phyloP scores from a whole-genome alignment of 345 rosid genomes.

The Cardamine chenopodiifolia region DNA sequence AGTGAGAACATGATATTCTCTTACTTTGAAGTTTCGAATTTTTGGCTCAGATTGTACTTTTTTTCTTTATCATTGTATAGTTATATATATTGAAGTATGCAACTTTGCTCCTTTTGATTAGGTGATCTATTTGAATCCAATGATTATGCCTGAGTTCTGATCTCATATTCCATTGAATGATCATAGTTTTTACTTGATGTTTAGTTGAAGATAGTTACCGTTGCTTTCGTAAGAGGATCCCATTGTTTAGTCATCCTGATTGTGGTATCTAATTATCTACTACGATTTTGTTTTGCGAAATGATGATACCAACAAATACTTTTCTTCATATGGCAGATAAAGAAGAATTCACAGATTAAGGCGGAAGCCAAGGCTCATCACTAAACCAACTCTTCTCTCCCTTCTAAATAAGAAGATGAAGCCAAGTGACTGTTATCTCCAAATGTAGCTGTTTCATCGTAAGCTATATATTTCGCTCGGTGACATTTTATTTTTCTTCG shows the following conservation, averaged over 20 bases:
- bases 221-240: background rate
- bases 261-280: background rate
- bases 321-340: slow-evolving; percentile 30
- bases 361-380: slow-evolving; percentile 46
- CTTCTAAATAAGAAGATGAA: slow-evolving; percentile 36
- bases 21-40: slow-evolving; percentile 4
- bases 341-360: slow-evolving; percentile 42
- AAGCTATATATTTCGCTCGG: slow-evolving; percentile 10
- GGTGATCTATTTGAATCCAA: background rate
- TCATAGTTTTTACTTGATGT: slow-evolving; percentile 1
- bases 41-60: background rate
- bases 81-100: background rate
- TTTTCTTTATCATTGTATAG: background rate
- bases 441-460: slow-evolving; percentile 21
- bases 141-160: slow-evolving; percentile 6
- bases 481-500: background rate
- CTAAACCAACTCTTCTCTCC: slow-evolving; percentile 16
- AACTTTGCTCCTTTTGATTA: slow-evolving; percentile 8
- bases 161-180: slow-evolving; percentile 11
- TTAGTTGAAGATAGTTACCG: background rate
- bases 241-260: background rate
- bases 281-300: background rate
- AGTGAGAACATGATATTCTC: background rate
- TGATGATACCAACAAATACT: background rate
- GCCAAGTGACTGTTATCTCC: slow-evolving; percentile 26